Evolutionary conservation across 768 basidiomycete species (phyloP).

Genomic region (Mrakia blollopis): DNA sequence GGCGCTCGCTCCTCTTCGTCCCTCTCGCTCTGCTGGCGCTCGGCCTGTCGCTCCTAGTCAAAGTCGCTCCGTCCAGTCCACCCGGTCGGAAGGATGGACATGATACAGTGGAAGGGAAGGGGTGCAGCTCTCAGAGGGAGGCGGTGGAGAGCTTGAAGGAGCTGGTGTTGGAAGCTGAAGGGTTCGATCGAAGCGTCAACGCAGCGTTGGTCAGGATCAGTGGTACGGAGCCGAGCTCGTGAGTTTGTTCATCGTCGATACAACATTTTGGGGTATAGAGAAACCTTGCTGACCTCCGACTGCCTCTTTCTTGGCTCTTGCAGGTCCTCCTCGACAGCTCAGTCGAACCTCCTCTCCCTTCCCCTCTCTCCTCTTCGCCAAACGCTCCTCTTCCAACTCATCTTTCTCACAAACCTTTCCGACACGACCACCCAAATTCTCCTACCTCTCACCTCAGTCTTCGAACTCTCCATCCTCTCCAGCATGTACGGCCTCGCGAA

Average conservation of each 20-base stretch:
- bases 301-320: background rate
- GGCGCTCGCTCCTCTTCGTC: background rate
- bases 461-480: constrained; percentile 9
- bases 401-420: background rate
- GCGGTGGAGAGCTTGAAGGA: background rate
- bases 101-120: background rate
- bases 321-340: background rate
- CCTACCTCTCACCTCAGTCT: background rate
- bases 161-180: constrained; percentile 22
- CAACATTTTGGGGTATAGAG: background rate
- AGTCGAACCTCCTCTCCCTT: background rate
- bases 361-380: constrained; percentile 13
- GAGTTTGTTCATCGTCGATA: background rate
- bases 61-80: background rate
- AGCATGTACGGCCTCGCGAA: constrained; percentile 8
- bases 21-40: background rate
- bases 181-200: constrained; percentile 18
- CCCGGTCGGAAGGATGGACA: background rate
- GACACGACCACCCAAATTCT: background rate
- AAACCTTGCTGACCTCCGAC: no score
- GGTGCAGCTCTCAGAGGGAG: constrained; percentile 3
- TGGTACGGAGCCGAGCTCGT: constrained; percentile 11
- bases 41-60: background rate
- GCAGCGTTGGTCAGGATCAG: background rate
- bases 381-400: background rate